Conservation (phyloP, 306 rosid genomes). For the Prunus salicina region DNA sequence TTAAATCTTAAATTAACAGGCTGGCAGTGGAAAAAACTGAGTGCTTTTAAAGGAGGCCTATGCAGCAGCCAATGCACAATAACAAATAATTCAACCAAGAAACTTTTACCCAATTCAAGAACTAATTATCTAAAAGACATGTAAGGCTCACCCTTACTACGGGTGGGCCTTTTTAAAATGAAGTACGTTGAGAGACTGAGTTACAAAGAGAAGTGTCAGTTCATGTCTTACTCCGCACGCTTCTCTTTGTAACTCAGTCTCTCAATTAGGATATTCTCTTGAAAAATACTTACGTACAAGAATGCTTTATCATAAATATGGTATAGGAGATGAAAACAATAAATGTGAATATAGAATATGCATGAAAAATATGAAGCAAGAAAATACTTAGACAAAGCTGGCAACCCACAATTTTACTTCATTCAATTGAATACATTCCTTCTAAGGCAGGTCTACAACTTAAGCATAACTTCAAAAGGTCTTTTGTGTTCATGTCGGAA, state of each 20-base stretch:
- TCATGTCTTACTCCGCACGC: neutral
- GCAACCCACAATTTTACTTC: neutral
- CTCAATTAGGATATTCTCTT: neutral
- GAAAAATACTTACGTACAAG: neutral
- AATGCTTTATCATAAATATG: neutral
- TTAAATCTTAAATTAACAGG: conserved; percentile 12
- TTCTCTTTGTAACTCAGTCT: no score
- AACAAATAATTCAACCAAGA: neutral
- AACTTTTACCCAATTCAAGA: neutral
- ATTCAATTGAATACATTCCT: neutral
- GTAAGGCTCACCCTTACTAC: neutral
- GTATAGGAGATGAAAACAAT: conserved; percentile 7
- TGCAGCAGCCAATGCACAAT: neutral
- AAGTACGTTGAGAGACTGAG: neutral
- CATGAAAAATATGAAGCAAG: neutral
- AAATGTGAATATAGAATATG: neutral
- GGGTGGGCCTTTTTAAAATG: neutral
- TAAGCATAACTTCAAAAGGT: neutral
- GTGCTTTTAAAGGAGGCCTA: neutral
- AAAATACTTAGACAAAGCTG: neutral
- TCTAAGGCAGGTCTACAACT: neutral
- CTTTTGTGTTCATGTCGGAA: neutral
- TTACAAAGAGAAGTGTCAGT: neutral
- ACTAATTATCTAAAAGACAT: neutral
- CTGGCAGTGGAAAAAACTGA: neutral